Conservation (phyloP, 192 early-diverging fungal species). For the Backusella luteola region DNA sequence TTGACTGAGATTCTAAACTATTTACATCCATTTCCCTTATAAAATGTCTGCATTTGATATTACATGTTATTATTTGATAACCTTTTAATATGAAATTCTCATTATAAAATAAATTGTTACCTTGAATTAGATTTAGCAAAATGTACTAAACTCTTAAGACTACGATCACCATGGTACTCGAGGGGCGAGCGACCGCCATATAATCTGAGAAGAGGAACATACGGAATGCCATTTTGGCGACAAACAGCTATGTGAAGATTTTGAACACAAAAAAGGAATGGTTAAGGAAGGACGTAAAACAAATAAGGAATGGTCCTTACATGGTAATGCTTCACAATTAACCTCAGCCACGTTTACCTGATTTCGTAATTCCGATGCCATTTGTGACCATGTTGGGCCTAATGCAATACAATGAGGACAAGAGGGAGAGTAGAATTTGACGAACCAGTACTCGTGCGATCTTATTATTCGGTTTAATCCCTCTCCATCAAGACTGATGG, state of each 20-base stretch:
- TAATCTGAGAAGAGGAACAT: slow-evolving; percentile 1
- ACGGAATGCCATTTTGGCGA: slow-evolving; percentile 1
- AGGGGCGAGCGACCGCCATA: background rate
- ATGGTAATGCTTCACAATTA: slow-evolving; percentile 70
- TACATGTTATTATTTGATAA: background rate
- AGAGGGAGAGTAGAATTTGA: slow-evolving; percentile 87
- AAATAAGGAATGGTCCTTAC: background rate
- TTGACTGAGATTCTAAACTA: background rate
- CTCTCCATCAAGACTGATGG: background rate
- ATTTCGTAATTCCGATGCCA: slow-evolving; percentile 58
- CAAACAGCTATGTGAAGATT: background rate
- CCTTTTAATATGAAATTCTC: background rate
- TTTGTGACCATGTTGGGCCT: slow-evolving; percentile 72
- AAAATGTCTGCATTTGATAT: background rate
- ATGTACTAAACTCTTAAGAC: background rate
- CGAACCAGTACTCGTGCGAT: slow-evolving; percentile 55
- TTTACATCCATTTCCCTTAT: background rate
- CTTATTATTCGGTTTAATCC: background rate
- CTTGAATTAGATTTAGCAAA: slow-evolving; percentile 2
- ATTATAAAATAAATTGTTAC: background rate
- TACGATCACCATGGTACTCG: background rate
- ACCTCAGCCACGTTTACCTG: slow-evolving; percentile 79
- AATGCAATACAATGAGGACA: slow-evolving; percentile 82
- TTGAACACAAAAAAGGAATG: background rate
- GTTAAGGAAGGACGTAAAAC: slow-evolving; percentile 4